A percentile compares a stretch with the other conserved stretches of the same genome.
Evolutionary conservation across 2,329 filamentous ascomycete species (phyloP).

Genomic region (Cadophora luteo-olivacea): DNA sequence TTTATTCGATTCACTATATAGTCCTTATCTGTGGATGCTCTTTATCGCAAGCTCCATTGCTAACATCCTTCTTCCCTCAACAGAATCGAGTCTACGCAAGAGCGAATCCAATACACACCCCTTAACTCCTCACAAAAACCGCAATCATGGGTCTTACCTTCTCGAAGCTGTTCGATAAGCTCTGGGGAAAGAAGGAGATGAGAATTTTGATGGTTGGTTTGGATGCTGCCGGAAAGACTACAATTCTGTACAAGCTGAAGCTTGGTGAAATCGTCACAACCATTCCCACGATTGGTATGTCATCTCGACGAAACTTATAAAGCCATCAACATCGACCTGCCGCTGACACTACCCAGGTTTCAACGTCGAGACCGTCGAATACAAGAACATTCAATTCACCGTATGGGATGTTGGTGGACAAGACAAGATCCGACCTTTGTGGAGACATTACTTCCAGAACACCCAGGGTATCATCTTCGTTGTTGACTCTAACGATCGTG

Average conservation of each 20-base stretch:
- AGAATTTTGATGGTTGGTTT: constrained; percentile 99
- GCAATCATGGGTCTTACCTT: constrained; percentile 96
- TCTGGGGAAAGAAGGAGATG: constrained; percentile 99
- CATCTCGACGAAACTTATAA: constrained; percentile 10
- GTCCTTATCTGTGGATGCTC: constrained; percentile 6
- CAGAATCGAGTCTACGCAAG: constrained; percentile 40
- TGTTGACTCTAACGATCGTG: constrained; percentile 97
- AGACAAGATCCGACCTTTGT: constrained; percentile 99
- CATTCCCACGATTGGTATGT: constrained; percentile 94
- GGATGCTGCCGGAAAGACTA: constrained; percentile 99
- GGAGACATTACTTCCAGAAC: constrained; percentile 99
- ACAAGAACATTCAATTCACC: constrained; percentile 99
- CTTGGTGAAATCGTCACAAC: constrained; percentile 99
- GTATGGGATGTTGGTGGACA: constrained; percentile 99
- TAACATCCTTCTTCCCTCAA: constrained; percentile 24
- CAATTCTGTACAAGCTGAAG: constrained; percentile 99
- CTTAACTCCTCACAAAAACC: constrained; percentile 48
- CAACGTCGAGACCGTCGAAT: constrained; percentile 99
- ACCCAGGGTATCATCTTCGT: constrained; percentile 99
- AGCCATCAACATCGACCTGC: constrained; percentile 34
- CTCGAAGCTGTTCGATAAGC: constrained; percentile 93
- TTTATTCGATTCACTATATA: constrained; percentile 34
- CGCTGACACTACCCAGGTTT: constrained; percentile 67
- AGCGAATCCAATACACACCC: constrained; percentile 46
- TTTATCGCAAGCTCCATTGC: constrained; percentile 28